Evolutionary conservation across 2,329 filamentous ascomycete species (phyloP), one percentile per base, ranked within the genome.

Genomic region (Lomentospora prolificans): DNA sequence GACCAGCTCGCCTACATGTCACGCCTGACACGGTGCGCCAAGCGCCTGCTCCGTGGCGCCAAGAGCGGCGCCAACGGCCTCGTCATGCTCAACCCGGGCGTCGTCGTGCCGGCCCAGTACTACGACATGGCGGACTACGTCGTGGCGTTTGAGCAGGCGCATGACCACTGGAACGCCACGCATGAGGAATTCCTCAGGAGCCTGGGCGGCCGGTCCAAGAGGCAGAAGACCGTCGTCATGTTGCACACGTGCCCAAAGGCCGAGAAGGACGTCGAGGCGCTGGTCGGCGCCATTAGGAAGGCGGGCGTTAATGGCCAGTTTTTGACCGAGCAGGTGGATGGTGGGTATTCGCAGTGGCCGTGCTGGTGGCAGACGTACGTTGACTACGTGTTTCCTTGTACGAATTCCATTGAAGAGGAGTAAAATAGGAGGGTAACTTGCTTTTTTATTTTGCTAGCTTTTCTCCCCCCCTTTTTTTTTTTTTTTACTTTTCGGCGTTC

Each of bases 1-100:
- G 48, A 51, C 14, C 52, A 60, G 51, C 57, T 58, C 22, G 51
- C 58, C 48, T 64, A 61, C 58, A 62, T 64, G 63, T 60, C 64
- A 14, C 52, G 58, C 22, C 48, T 67, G 50, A 72, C 67, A 62
- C 55, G 28, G 55, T 55, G 27, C 30, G 30, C 48, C n/a, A 58
- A 57, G 31, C 60, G 61, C 57, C 27, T 50, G 7, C 17, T 55
- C 9, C 46, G 19, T 10, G 44, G 10, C 6, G 50, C 39, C 19
- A 57, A 59, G 17, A 48, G 55, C 24, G 52, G 50, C 12, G 44
- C 41, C 6, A 28, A 51, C 46, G 59, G 60, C 19, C 25, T 58
- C 10, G 58, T 74, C 50, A 67, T 75, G 31, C 72, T 74, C 61
- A 77, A 76, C 58, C 74, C 74, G 3, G 74, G 74, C 24, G 67